Evolutionary conservation across 495 filamentous ascomycete genomes (phyloP).

Genomic region (Podospora australis): DNA sequence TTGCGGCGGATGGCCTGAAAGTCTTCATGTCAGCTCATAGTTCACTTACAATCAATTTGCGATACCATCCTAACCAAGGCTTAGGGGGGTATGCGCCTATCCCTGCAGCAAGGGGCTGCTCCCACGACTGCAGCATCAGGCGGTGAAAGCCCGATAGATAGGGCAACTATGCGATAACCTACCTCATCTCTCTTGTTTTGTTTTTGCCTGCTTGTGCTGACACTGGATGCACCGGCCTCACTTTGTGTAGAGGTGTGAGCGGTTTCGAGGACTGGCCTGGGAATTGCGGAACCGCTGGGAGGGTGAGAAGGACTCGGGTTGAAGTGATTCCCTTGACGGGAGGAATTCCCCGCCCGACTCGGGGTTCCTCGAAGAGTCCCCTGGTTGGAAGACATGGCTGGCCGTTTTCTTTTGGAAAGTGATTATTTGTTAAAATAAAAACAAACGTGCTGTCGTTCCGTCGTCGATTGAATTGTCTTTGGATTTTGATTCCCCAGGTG

Average conservation of each 20-base stretch:
- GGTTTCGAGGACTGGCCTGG: constrained; percentile 71
- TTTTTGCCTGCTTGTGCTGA: constrained; percentile 85
- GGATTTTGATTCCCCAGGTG: too few species aligned
- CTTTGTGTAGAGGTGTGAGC: constrained; percentile 42
- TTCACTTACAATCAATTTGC: too few species aligned
- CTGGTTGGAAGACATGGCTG: constrained; percentile 31
- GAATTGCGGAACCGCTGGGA: constrained; percentile 75
- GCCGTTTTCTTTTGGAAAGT: too few species aligned
- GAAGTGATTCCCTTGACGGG: constrained; percentile 64
- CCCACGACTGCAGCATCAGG: not conserved
- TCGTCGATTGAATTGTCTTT: too few species aligned
- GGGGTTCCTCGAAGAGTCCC: constrained; percentile 57
- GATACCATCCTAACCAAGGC: not conserved
- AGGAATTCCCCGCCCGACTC: constrained; percentile 48
- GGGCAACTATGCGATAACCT: too few species aligned
- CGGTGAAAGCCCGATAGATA: not conserved
- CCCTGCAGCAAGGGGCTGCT: not conserved
- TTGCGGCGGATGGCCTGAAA: constrained; percentile 87
- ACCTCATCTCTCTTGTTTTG: constrained; percentile 98
- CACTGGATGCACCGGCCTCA: constrained; percentile 64
- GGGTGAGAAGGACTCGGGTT: constrained; percentile 49
- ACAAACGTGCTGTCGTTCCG: too few species aligned
- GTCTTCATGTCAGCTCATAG: too few species aligned
- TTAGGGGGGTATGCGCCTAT: not conserved
- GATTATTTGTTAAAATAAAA: too few species aligned